These are phyloP conservation scores for Rhododendron mucronatum DNA, from an alignment of 148 eudicot genomes.

Conservation along the genomic window DNA sequence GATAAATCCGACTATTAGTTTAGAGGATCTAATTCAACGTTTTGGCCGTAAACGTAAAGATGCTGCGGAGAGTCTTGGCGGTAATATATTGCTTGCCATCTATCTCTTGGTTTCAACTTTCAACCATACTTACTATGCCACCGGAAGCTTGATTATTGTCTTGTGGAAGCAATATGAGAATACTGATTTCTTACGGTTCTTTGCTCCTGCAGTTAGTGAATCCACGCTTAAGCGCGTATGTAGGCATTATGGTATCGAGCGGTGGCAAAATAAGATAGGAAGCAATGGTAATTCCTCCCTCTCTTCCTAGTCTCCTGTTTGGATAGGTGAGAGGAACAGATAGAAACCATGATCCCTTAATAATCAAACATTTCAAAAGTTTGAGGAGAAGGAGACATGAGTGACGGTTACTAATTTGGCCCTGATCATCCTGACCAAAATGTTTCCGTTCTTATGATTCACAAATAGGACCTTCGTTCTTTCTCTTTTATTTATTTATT, in stretches of 20 bases:
- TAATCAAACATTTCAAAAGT: neutral
- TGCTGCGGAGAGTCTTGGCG: neutral
- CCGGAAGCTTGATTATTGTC: neutral
- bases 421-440: neutral
- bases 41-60: neutral
- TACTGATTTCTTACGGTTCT: neutral
- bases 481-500: no score
- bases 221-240: constrained; percentile 88
- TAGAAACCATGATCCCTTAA: neutral
- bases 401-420: neutral
- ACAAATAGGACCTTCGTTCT: constrained; percentile 30
- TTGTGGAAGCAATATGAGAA: neutral
- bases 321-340: neutral
- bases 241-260: constrained; percentile 68
- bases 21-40: neutral
- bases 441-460: neutral
- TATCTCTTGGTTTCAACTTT: neutral
- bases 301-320: neutral
- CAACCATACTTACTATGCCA: neutral
- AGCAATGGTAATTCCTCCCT: constrained; percentile 64
- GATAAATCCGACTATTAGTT: constrained; percentile 20
- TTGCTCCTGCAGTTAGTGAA: constrained; percentile 59
- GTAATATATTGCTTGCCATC: neutral
- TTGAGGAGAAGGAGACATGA: constrained; percentile 32
- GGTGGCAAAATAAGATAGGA: constrained; percentile 77